A percentile compares a stretch with the other conserved stretches of the same genome.
phyloP scores from a whole-genome alignment of 2,329 filamentous ascomycete species.

The Juglanconis sp. region DNA sequence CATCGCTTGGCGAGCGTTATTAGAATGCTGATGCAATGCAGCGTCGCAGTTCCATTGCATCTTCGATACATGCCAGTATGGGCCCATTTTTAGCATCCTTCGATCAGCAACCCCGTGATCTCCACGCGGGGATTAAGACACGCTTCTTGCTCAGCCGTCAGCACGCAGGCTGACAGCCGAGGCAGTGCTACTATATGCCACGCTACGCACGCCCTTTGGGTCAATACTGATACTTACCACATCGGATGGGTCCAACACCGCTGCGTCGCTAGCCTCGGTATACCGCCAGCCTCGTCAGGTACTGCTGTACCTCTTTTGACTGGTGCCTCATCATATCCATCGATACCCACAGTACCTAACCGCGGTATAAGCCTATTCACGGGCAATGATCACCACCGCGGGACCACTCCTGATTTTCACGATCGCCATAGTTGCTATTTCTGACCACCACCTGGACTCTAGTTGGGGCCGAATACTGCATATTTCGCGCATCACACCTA shows the following conservation, averaged over 20 bases:
- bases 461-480: too few relatives aligned
- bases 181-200: too few relatives aligned
- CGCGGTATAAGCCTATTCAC: neutral
- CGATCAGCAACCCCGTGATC: neutral
- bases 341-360: too few relatives aligned
- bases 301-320: neutral
- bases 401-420: neutral
- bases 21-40: neutral
- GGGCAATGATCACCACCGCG: neutral
- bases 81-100: neutral
- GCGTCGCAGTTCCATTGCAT: neutral
- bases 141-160: neutral
- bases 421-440: neutral
- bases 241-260: too few relatives aligned
- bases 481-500: too few relatives aligned
- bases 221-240: too few relatives aligned
- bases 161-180: neutral
- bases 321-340: too few relatives aligned
- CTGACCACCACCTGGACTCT: neutral
- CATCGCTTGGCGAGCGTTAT: neutral
- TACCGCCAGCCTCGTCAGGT: neutral
- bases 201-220: neutral
- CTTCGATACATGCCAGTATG: neutral
- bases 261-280: too few relatives aligned
- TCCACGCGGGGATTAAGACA: neutral